Evolutionary conservation across 768 basidiomycete species (phyloP), one percentile per base, ranked within the genome.

Genomic region (Leccinum subgranulosum): DNA sequence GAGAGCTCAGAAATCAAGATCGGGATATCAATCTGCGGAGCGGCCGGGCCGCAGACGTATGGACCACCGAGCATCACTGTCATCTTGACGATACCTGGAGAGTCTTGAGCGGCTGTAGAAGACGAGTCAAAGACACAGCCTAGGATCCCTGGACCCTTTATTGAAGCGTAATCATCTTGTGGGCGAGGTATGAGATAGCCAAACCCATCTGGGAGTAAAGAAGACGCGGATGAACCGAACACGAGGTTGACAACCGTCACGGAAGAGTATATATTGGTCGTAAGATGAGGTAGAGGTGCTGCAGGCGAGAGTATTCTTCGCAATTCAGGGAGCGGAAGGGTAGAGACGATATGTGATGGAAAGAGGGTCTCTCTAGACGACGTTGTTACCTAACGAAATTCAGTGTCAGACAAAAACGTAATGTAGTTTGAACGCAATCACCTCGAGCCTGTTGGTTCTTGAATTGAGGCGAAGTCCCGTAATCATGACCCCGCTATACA

Each of bases 41-140:
- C 28, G 50, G 23, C 48, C 2, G 49, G 51, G 60, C 54, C 54
- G 27, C 45, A 55, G 27, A 53, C 61, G 63, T 92, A 85, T 1
- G 92, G 88, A 0, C 93, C 94, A 19, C 94, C 93, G 23, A 94
- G 74, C 92, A 99, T 95, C 46, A 94, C 81, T 0, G 95, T 94
- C 62, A 95, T 68, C 69, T 96, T 97, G 27, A 87, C 86, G 59
- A 87, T 76, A 17, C 74, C 64, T 1, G 66, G 62, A 33, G 59
- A 58, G 60, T 86, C 84, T 60, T 94, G 87, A 6, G 73, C 79
- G 1, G 82, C 76, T 41, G 94, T 77, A 8, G 89, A 81, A 52
- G 84, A 87, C 0, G 90, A 91, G 70, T 98, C 96, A 73, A 98
- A 98, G 11, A 98, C 86, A 29, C 87, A 86, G 12, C 96, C 96